Base-by-base conservation (phyloP, 345 rosid genomes). In the Lepidium aucheri region DNA sequence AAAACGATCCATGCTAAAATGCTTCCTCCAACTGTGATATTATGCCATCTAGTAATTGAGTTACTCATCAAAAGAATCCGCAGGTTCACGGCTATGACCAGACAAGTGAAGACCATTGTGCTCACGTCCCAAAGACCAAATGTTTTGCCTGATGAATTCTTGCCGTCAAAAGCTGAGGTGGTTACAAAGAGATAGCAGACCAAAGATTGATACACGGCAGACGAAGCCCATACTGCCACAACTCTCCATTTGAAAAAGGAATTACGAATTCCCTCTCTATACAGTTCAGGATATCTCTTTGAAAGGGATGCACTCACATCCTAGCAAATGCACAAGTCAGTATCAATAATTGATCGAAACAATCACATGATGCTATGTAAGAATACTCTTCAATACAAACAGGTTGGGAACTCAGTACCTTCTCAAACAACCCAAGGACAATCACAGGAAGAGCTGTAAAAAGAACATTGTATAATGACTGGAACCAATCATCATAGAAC, bases 401-500 rank as follows among this genome's bases (percentile, higher is more conserved):
- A 2, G 33, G 8, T 41, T 20, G 26, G 32, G 14, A 46, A 49
- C 33, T 17, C 33, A 8, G 11, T 58, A 90, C 98, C 97, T 94
- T 88, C 50, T 94, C 99, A 74, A 90, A 90, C 70, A 94, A 95
- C 71, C 99, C 97, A 44, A 90, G 84, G 39, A 86, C 78, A 67
- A 94, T 84, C 46, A 90, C 99, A 0, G 97, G 99, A 69, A 94
- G 80, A 39, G 97, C 90, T 9, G 95, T 90, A 71, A 94, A 90
- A 75, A 94, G 79, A 71, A 90, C 96, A 63, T 94, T 94, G 69
- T 83, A 88, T 67, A 88, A 69, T 44, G 99, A 94, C 79, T 94
- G 97, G 83, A 90, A 94, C 99, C 99, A 94, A 84, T 94, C 99
- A 60, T 94, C 97, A 65, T 94, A 94, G 75, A 88, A 90, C 75